These are phyloP conservation scores for Russula olivacea DNA, from an alignment of 768 basidiomycete genomes.

Conservation along the genomic window DNA sequence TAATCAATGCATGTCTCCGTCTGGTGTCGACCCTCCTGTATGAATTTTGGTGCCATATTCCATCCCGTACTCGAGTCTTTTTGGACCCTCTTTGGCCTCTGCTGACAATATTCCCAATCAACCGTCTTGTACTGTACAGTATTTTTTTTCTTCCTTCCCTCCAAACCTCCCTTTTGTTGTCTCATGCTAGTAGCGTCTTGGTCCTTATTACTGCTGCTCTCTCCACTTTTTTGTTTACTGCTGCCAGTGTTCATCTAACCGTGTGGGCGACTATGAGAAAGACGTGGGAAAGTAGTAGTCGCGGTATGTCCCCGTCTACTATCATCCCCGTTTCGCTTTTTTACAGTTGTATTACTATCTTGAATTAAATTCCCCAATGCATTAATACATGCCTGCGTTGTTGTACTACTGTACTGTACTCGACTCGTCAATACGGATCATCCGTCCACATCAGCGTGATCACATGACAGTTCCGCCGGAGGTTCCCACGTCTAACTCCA, in stretches of 20 bases:
- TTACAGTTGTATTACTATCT: slow-evolving; percentile 18
- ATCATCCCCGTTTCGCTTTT: not conserved
- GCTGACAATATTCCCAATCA: slow-evolving; percentile 14
- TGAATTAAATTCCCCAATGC: not conserved
- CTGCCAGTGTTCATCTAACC: slow-evolving; percentile 1
- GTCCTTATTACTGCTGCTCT: not conserved
- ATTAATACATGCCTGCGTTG: not conserved
- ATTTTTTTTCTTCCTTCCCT: not conserved
- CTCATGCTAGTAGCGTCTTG: not conserved
- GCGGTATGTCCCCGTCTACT: slow-evolving; percentile 12
- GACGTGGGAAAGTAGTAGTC: not conserved
- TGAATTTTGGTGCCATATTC: slow-evolving; percentile 11
- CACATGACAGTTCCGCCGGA: not conserved
- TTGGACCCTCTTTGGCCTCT: slow-evolving; percentile 7
- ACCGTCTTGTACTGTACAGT: slow-evolving; percentile 17
- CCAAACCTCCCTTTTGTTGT: not conserved
- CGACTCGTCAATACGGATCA: not conserved
- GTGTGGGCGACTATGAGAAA: slow-evolving; percentile 7
- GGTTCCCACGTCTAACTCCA: not conserved
- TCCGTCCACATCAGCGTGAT: no score
- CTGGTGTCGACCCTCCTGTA: slow-evolving; percentile 11
- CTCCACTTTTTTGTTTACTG: not conserved
- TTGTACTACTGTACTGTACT: not conserved
- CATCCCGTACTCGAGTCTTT: not conserved
- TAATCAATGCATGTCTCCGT: slow-evolving; percentile 16